Evolutionary conservation across 345 rosid species (phyloP), one percentile per base, ranked within the genome.

Genomic region (Citrus sinensis): DNA sequence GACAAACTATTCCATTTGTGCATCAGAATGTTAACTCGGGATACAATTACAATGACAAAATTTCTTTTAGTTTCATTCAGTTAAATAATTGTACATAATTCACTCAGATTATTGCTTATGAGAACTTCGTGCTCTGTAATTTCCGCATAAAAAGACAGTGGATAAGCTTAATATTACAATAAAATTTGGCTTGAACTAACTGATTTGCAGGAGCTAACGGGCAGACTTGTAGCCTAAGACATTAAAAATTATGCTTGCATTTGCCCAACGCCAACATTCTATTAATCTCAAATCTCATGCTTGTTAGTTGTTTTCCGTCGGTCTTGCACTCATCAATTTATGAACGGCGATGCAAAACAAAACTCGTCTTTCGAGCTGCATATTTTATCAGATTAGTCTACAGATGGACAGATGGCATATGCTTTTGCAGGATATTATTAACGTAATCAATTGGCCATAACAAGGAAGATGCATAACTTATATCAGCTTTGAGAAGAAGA

Each of bases 401-500:
- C 51, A 13, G 51, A 51, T 51, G 7, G 56, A 51, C 56, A 17
- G 56, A 11, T 34, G 77, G 55, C 35, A 29, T 22, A 56, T 63
- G 13, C 68, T 19, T 64, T 64, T 64, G 40, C 10, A 6, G 39
- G 22, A 64, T 6, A 14, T 29, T 30, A 17, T 58, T 46, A 46
- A 11, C 51, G 4, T 46, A 46, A 46, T 46, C 14, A 46, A 46
- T 13, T 13, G 5, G 14, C 51, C 51, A 10, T 5, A 13, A 5
- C 9, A 4, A 10, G 25, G 25, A 25, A 25, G 13, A 2, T 13
- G 1, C 9, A 5, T 34, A n/a, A 2, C 20, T 49, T 65, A 1
- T 65, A 14, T 9, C 29, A 22, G 10, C 22, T 16, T 35, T 30
- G 32, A 68, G 76, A 80, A 63, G 67, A 17, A 30, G 84, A 82